Conservation (phyloP, 345 rosid species). For the Kernera saxatilis region DNA sequence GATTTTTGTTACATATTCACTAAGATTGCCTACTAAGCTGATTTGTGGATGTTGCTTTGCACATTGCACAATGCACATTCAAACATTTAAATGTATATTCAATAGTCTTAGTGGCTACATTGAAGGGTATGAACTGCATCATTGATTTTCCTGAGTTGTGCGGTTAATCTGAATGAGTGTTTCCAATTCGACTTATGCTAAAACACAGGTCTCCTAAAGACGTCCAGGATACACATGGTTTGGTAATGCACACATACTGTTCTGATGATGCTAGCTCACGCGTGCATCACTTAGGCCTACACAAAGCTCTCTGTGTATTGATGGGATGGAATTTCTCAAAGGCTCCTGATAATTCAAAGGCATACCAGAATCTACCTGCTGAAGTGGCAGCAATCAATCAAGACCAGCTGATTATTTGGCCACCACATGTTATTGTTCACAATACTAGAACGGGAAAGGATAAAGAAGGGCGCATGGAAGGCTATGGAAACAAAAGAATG, state of each 20-base stretch:
- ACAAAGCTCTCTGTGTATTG: constrained; percentile 89
- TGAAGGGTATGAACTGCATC: background rate
- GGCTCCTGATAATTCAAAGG: constrained; percentile 86
- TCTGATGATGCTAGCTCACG: constrained; percentile 66
- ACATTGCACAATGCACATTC: constrained; percentile 1
- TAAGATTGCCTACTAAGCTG: background rate
- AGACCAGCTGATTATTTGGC: constrained; percentile 95
- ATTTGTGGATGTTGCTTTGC: constrained; percentile 9
- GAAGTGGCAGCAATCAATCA: constrained; percentile 72
- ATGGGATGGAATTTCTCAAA: constrained; percentile 90
- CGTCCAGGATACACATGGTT: constrained; percentile 80
- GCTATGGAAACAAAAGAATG: constrained; percentile 96
- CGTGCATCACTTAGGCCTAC: constrained; percentile 93
- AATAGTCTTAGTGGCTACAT: background rate
- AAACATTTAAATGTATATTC: background rate
- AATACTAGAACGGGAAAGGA: constrained; percentile 92
- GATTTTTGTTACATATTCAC: background rate
- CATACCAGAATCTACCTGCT: constrained; percentile 70
- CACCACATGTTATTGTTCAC: constrained; percentile 86
- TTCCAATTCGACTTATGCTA: constrained; percentile 63
- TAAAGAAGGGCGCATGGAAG: constrained; percentile 95
- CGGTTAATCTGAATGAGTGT: constrained; percentile 45
- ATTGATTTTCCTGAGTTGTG: constrained; percentile 19
- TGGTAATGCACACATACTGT: constrained; percentile 89
- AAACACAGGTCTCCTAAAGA: constrained; percentile 90